These are phyloP conservation scores for Teratosphaeria viscida DNA, from an alignment of 2,329 filamentous ascomycete species.

Conservation along the genomic window DNA sequence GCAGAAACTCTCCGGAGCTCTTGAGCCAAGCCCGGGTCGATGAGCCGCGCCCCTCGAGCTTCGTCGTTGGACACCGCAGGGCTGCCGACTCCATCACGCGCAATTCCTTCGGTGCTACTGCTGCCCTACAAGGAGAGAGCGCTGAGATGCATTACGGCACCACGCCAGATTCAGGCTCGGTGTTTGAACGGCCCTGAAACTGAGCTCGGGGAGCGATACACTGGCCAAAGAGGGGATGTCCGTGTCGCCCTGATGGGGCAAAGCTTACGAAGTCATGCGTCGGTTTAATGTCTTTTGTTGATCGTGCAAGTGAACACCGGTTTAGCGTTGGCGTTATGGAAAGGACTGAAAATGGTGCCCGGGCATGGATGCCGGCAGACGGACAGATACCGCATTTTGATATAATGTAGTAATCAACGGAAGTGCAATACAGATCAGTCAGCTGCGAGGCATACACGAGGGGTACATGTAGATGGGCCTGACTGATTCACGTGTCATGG, in stretches of 20 bases:
- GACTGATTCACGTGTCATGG: background rate
- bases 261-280: background rate
- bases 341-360: background rate
- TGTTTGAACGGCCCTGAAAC: background rate
- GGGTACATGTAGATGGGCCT: background rate
- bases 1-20: background rate
- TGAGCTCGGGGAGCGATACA: background rate
- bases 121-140: constrained; percentile 12
- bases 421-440: background rate
- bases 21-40: constrained; percentile 2
- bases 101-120: constrained; percentile 20
- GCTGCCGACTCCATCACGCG: constrained; percentile 22
- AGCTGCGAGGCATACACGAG: background rate
- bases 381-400: background rate
- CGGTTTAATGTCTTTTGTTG: background rate
- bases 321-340: background rate
- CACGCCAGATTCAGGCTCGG: background rate
- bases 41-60: constrained; percentile 6
- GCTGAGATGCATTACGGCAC: constrained; percentile 5
- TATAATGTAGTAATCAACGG: background rate
- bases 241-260: background rate
- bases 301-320: background rate
- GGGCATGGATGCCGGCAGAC: background rate
- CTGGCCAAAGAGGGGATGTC: background rate
- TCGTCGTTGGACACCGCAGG: constrained; percentile 13